Evolutionary conservation across 805 yeast genomes (phyloP), one percentile per base, ranked within the genome.

Genomic region (Metschnikowia reukaufii): DNA sequence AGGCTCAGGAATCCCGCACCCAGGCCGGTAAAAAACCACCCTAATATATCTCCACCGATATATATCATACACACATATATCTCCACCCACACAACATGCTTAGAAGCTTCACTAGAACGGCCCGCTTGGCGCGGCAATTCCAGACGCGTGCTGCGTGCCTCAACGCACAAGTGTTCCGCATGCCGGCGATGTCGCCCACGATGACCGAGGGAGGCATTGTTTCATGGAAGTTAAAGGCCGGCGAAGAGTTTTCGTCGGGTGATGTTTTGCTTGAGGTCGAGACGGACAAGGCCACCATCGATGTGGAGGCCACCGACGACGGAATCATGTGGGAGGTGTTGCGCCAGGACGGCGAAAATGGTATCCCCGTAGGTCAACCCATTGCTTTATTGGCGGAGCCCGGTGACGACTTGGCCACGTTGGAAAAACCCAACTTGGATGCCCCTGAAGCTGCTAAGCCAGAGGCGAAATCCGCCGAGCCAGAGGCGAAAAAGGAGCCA

Each of bases 181-280:
- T 92, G 98, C 99, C 99, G 4, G 97, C 99, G 20, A 88, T 92
- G 97, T 91, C 97, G 4, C 99, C 99, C 36, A 92, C 99, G 6
- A 92, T 92, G 99, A 89, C 90, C 25, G 88, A 84, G 63, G 99
- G 99, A 34, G 97, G 96, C 5, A 79, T 92, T 54, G 88, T 89
- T 10, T 76, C 82, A 45, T 92, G 99, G 99, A 87, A 88, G 64
- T 75, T 83, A 60, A 83, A 90, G 65, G 50, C 67, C 31, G 85
- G 85, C 23, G 94, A 88, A 4, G 45, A 74, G 4, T 92, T 86
- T 67, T 61, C 72, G 27, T 78, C 95, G 6, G 99, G 99, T 18
- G 98, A 94, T 56, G 86, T 83, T 4, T 64, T 87, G 30, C 63
- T 87, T 34, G 94, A 86, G 59, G 86, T 87, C n/a, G 95, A 87